Evolutionary conservation across 2,329 filamentous ascomycete genomes (phyloP), one percentile per base, ranked within the genome.

Genomic region (Chaetomiaceae sp.): DNA sequence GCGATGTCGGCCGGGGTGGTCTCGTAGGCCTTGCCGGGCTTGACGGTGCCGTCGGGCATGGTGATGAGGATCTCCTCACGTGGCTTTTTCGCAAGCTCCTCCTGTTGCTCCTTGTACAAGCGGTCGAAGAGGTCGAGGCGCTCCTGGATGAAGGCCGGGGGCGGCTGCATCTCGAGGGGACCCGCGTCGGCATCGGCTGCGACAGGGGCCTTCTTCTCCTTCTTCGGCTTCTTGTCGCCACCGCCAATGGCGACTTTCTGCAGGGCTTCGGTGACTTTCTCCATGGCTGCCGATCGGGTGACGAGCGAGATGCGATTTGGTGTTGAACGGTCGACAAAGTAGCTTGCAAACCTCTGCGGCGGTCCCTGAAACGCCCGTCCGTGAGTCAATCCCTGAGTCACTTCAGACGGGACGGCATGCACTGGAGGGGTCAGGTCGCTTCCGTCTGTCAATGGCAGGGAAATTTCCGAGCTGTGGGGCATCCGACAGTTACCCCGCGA

Each of bases 91-190:
- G 81, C 75, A 54, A 88, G 70, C 63, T 93, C 87, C 48, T 84
- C 84, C 57, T 94, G 84, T 62, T 88, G 81, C 64, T 86, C 79
- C 56, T 86, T 83, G 76, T 94, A 94, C 56, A 96, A 75, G 64
- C 84, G 82, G 65, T 96, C 86, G 70, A 96, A 96, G 40, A 97
- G 73, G 43, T 85, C 79, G 60, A 96, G 83, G 53, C 93, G 83
- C 66, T 89, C 81, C 61, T 90, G 74, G 53, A 97, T 81, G 67
- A 86, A 95, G 50, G 84, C 81, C 47, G 90, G 85, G 17, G 80
- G 73, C 22, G 69, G 75, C 57, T 63, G 66, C 62, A 68, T 64
- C 68, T 77, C 72, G 49, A 76, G 62, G 32, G 71, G 67, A 11
- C 68, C 68, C 18, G 66, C 58, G 42, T 61, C 64, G 43, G 60